A percentile compares a stretch with the other conserved stretches of the same genome.
phyloP scores from a whole-genome alignment of 31 red algal genomes.

The Porphyra umbilicalis region DNA sequence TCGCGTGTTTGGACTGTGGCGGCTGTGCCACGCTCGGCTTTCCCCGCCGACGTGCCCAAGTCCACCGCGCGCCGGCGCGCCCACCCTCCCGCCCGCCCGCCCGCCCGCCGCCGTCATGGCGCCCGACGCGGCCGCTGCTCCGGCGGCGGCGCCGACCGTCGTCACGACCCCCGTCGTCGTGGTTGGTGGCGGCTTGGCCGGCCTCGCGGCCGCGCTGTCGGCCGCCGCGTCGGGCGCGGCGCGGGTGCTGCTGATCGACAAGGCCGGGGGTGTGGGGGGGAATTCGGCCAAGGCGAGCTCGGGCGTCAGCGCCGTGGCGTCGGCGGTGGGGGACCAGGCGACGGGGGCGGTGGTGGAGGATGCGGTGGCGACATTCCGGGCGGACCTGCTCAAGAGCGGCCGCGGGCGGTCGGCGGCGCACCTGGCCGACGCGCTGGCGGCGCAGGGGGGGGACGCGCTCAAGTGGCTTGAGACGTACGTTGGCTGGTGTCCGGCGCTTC shows the following conservation, averaged over 20 bases:
- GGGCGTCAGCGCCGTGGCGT: background rate
- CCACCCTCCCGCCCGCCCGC: no score
- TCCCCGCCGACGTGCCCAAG: no score
- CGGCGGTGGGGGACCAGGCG: no score
- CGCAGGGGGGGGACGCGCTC: background rate
- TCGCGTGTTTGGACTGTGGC: no score
- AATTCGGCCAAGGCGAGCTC: conserved; percentile 5
- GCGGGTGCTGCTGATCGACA: background rate
- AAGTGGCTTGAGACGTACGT: background rate
- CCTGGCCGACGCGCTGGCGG: background rate
- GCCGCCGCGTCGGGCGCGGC: background rate
- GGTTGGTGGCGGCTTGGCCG: background rate
- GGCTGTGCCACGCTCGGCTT: no score
- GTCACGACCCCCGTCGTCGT: background rate
- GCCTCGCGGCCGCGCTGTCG: background rate
- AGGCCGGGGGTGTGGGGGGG: background rate
- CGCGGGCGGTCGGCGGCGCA: background rate
- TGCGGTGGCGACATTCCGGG: background rate
- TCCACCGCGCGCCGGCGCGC: no score
- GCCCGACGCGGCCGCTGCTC: no score
- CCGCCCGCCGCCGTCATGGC: no score
- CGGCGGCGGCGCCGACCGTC: no score
- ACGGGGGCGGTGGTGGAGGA: background rate
- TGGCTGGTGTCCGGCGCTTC: no score
- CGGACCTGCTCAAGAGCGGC: background rate